These are phyloP conservation scores for Cercospora brassicicola DNA, from an alignment of 2,329 filamentous ascomycete species.

Conservation along the genomic window DNA sequence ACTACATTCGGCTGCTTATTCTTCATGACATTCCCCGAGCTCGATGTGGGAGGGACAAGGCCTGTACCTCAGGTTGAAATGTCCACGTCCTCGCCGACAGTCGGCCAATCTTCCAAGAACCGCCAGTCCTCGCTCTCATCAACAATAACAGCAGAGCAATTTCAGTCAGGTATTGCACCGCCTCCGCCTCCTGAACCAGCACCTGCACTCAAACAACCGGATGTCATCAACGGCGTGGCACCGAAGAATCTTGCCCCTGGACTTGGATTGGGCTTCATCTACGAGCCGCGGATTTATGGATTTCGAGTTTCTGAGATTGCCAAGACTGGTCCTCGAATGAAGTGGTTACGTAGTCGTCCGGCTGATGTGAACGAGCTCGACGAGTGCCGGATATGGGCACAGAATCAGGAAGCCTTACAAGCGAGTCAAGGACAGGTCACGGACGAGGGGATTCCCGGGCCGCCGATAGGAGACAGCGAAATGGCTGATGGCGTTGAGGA, in stretches of 20 bases:
- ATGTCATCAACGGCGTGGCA: slow-evolving; percentile 78
- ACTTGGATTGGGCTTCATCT: slow-evolving; percentile 77
- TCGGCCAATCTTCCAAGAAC: slow-evolving; percentile 24
- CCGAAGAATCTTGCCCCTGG: slow-evolving; percentile 85
- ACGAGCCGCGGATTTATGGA: slow-evolving; percentile 94
- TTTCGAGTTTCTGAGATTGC: slow-evolving; percentile 92
- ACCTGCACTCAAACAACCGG: slow-evolving; percentile 48
- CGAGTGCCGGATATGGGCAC: slow-evolving; percentile 56
- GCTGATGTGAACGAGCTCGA: slow-evolving; percentile 78
- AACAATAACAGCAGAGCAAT: slow-evolving; percentile 37
- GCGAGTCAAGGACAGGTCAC: slow-evolving; percentile 8
- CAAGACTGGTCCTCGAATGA: slow-evolving; percentile 89
- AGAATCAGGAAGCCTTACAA: slow-evolving; percentile 28
- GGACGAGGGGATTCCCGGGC: slow-evolving; percentile 14
- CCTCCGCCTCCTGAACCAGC: slow-evolving; percentile 15
- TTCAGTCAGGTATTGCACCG: slow-evolving; percentile 28
- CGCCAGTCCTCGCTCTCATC: slow-evolving; percentile 34
- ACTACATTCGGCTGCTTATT: slow-evolving; percentile 96
- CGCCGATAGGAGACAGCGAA: slow-evolving; percentile 33
- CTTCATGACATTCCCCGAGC: slow-evolving; percentile 96
- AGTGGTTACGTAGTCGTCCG: slow-evolving; percentile 87
- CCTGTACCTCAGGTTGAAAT: slow-evolving; percentile 16
- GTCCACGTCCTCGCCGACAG: slow-evolving; percentile 21
- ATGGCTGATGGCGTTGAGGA: slow-evolving; percentile 36
- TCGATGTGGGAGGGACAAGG: slow-evolving; percentile 64